Evolutionary conservation across 2,329 filamentous ascomycete genomes (phyloP), one percentile per base, ranked within the genome.

Genomic region (Boeremia lycopersici): DNA sequence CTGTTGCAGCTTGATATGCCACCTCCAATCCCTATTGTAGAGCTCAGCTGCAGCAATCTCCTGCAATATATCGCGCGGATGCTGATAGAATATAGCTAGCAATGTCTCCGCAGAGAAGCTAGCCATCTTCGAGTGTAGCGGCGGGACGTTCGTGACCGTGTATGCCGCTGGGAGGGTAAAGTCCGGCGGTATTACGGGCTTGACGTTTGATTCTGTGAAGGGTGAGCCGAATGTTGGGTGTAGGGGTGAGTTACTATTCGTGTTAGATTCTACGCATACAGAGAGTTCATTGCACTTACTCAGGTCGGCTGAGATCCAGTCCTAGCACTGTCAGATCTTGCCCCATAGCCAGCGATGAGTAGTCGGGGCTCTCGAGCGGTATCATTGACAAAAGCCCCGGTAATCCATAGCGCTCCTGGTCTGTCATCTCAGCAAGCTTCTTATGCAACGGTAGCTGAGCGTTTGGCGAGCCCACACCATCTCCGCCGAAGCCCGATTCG

Each of bases 41-140:
- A 89, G 74, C 67, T 89, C 86, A 53, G 82, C 79, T 7, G 86
- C 86, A 6, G 86, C 86, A 40, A 86, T 76, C 67, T 89, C 86
- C 67, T 89, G 86, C 70, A 86, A 79, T 50, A 87, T 81, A 65
- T 88, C 86, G 54, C 84, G 78, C 12, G 86, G 85, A 76, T 85
- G 83, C 59, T 84, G 86, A 74, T 88, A 89, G 78, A 89, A 89
- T 56, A 89, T 87, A 67, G 85, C 86, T 69, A 89, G 87, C 4
- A 89, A 77, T 0, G 86, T 89, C 69, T 89, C 86, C 60, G 85
- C 80, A 36, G 79, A 82, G 71, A 87, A 86, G 49, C 81, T 82
- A 3, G 78, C 74, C 61, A 87, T 83, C 54, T 85, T 84, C 42
- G 79, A 77, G 49, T 83, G 79, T 17, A 88, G 75, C 7, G 83